Conservation (phyloP, 176 grass and related monocot genomes). For the Elaeis guineensis region DNA sequence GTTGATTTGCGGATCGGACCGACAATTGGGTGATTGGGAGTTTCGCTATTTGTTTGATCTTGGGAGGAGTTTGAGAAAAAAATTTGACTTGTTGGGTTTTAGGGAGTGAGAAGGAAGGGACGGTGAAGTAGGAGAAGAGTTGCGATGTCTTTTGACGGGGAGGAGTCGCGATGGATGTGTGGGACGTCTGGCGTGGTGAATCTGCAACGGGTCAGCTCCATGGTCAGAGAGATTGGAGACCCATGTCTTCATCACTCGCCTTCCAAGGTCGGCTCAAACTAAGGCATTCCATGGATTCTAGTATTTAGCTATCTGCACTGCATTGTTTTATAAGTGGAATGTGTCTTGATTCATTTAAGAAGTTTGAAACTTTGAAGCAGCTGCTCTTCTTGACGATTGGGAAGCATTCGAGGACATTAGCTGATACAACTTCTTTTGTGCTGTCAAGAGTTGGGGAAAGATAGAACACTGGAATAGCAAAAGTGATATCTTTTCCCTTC, state of each 20-base stretch:
- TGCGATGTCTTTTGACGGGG: constrained; percentile 33
- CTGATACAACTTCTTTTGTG: too few relatives aligned
- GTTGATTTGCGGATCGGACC: not conserved
- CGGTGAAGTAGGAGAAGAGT: not conserved
- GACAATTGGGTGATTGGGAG: too few relatives aligned
- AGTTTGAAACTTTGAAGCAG: too few relatives aligned
- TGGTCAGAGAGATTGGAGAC: constrained; percentile 71
- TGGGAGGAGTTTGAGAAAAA: not conserved
- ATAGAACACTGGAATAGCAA: too few relatives aligned
- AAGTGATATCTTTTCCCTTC: too few relatives aligned
- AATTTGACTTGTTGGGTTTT: not conserved
- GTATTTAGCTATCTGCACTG: constrained; percentile 5
- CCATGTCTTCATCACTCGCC: constrained; percentile 76
- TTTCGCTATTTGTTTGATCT: too few relatives aligned
- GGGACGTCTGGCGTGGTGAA: constrained; percentile 55
- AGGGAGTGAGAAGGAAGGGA: constrained; percentile 8
- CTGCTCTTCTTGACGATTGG: too few relatives aligned
- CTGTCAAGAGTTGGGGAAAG: too few relatives aligned
- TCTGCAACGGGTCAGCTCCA: constrained; percentile 70
- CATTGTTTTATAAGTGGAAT: constrained; percentile 1
- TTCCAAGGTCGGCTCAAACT: constrained; percentile 34
- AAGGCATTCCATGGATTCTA: not conserved
- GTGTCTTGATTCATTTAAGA: not conserved
- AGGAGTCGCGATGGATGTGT: constrained; percentile 90
- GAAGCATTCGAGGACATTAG: too few relatives aligned